Base-by-base conservation (phyloP, 768 basidiomycete species). In the Leccinellum luteum region DNA sequence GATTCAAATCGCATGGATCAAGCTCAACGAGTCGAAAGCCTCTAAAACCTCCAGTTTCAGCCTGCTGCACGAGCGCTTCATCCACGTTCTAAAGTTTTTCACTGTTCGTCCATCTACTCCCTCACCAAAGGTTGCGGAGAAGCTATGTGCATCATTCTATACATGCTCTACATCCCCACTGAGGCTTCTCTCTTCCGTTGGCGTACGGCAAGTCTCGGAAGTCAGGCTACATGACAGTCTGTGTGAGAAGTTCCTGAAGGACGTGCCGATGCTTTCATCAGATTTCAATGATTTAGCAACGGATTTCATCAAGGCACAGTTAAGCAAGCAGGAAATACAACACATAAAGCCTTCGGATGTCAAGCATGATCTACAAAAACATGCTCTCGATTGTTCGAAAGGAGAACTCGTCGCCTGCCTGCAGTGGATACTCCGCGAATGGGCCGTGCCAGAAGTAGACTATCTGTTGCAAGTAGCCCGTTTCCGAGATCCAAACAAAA, bases 201-300 rank as follows among this genome's bases (percentile, higher is more conserved):
- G 49, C 7, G 49, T 50, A 19, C 21, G 21, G 4, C 3, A 19
- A 10, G 15, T 31, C 31, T 50, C 49, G 14, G 3, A 50, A 6
- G 23, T 23, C 14, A 50, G n/a, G 34, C 19, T 1, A 10, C 8
- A 19, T 15, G 31, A 50, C 8, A 2, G 19, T 4, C 49, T 32
- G 6, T 50, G 49, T 21, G 31, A 21, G 31, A 32, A 34, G 49
- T 50, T 50, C 31, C 21, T 98, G 60, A 88, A 87, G 61, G 74
- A 82, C 38, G 74, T 95, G 15, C 87, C 94, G 0, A 79, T 89
- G 27, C 67, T 97, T 8, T 85, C 91, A 0, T 75, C 81, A 0
- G 76, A 81, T 3, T 69, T 91, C 10, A 60, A 83, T 28, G 68
- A 72, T 1, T 80, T 78, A 14, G 86, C 86, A 1, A 68, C 75